Base-by-base conservation (phyloP, 805 yeast species). In the Ogataea paraovalis region DNA sequence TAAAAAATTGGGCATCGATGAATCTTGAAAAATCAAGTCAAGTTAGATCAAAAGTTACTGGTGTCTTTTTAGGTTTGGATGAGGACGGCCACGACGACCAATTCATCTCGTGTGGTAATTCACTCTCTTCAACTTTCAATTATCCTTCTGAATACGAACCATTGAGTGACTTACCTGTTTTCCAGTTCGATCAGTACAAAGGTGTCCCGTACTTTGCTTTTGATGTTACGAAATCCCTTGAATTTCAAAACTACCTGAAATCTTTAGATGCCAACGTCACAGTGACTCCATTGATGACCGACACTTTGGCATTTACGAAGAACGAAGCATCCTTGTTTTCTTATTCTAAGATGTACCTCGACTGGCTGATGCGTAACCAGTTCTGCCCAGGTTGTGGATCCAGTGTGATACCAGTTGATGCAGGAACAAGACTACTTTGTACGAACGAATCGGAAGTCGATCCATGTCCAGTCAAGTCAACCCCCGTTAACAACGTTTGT, bases 371-470 rank as follows among this genome's bases (percentile, higher is more conserved):
- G 45, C 79, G 88, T 44, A 86, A 85, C 59, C 72, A 74, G 48
- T 85, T 75, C 66, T 92, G 98, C 62, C 91, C 92, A 6, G 92
- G 94, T 0, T 92, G 98, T 70, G 97, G 96, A 0, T 60, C 75
- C 0, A 66, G 63, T 37, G 79, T 81, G 14, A 70, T 79, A 13
- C 83, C 87, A 2, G 72, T 83, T 6, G 80, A 83, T 54, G 85
- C 82, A 0, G 92, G 94, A 0, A 82, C 87, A 0, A 79, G 81
- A 60, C 58, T 82, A 39, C 46, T 55, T 12, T 84, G 91, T 60
- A 67, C 34, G 4, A 30, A 30, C 16, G n/a, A 30, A 4, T 4
- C 78, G 12, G 56, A 65, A 12, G 40, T 36, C 8, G 36, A 43
- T n/a, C 36, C 20, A 32, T 61, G 72, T 51, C 65, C 72, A 1